Conservation (phyloP, 2,329 filamentous ascomycete species). For the Ophiostoma ips region DNA sequence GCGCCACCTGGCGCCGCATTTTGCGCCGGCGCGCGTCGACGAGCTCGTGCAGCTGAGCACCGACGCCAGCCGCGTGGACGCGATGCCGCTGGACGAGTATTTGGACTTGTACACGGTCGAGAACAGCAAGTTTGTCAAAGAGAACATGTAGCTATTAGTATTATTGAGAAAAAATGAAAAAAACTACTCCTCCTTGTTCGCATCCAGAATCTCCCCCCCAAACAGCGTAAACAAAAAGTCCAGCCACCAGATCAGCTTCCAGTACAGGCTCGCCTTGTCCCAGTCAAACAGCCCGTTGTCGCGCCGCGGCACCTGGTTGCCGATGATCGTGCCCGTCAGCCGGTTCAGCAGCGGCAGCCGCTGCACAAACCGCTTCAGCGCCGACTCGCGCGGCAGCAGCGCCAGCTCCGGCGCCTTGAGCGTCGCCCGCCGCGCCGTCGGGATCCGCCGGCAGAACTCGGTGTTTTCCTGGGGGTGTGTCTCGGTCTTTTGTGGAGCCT, state of each 20-base stretch:
- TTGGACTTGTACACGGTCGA: slow-evolving; percentile 65
- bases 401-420: slow-evolving; percentile 58
- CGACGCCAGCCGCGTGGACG: slow-evolving; percentile 61
- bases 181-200: slow-evolving; percentile 39
- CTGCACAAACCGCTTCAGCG: slow-evolving; percentile 47
- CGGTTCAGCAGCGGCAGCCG: slow-evolving; percentile 57
- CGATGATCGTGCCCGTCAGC: slow-evolving; percentile 61
- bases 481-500: not conserved
- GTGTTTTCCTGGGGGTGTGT: slow-evolving; percentile 15
- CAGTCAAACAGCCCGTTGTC: slow-evolving; percentile 69
- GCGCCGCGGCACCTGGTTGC: slow-evolving; percentile 57
- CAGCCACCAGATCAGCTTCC: slow-evolving; percentile 51
- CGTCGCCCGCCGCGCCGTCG: slow-evolving; percentile 48
- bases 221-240: slow-evolving; percentile 46
- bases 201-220: slow-evolving; percentile 41
- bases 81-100: slow-evolving; percentile 79
- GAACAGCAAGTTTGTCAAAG: slow-evolving; percentile 41
- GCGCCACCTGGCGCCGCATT: slow-evolving; percentile 79
- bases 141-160: slow-evolving; percentile 6
- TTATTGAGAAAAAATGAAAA: not conserved
- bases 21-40: slow-evolving; percentile 60
- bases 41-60: slow-evolving; percentile 69
- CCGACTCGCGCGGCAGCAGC: slow-evolving; percentile 53
- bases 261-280: slow-evolving; percentile 51
- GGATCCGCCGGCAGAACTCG: slow-evolving; percentile 47